A percentile compares a stretch with the other conserved stretches of the same genome.
Evolutionary conservation across 768 basidiomycete genomes (phyloP).

Genomic region (Termitomyces titanicus): DNA sequence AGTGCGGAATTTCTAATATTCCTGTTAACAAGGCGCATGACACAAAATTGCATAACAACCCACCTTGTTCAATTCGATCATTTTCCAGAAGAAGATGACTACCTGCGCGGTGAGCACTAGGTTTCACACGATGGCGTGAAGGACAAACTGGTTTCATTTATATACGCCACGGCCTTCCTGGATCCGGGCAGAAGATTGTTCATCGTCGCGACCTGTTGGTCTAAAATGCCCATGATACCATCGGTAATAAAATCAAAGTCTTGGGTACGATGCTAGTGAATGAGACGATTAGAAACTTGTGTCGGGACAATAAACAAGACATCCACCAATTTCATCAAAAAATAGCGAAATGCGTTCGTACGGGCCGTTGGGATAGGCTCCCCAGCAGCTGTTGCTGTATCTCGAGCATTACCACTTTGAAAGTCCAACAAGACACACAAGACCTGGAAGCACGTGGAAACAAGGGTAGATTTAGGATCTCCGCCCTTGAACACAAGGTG

Average conservation of each 20-base stretch:
- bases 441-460: slow-evolving; percentile 73
- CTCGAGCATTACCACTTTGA: slow-evolving; percentile 71
- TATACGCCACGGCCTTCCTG: slow-evolving; percentile 76
- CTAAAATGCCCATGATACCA: slow-evolving; percentile 64
- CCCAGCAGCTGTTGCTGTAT: slow-evolving; percentile 36
- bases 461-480: slow-evolving; percentile 68
- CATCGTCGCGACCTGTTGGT: slow-evolving; percentile 71
- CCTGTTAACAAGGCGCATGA: background rate
- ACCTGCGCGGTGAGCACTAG: background rate
- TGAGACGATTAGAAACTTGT: background rate
- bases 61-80: slow-evolving; percentile 91
- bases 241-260: slow-evolving; percentile 85
- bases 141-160: slow-evolving; percentile 73
- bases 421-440: slow-evolving; percentile 77
- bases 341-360: slow-evolving; percentile 90
- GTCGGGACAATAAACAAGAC: background rate
- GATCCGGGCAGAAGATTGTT: slow-evolving; percentile 83
- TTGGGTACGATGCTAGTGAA: slow-evolving; percentile 78
- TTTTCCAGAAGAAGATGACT: slow-evolving; percentile 88
- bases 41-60: background rate
- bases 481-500: slow-evolving; percentile 90
- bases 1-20: slow-evolving; percentile 80
- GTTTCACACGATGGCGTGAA: background rate
- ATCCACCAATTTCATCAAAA: slow-evolving; percentile 82
- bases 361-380: slow-evolving; percentile 56